Evolutionary conservation across 2,329 filamentous ascomycete species (phyloP), one percentile per base, ranked within the genome.

Genomic region (Botryotinia narcissicola): DNA sequence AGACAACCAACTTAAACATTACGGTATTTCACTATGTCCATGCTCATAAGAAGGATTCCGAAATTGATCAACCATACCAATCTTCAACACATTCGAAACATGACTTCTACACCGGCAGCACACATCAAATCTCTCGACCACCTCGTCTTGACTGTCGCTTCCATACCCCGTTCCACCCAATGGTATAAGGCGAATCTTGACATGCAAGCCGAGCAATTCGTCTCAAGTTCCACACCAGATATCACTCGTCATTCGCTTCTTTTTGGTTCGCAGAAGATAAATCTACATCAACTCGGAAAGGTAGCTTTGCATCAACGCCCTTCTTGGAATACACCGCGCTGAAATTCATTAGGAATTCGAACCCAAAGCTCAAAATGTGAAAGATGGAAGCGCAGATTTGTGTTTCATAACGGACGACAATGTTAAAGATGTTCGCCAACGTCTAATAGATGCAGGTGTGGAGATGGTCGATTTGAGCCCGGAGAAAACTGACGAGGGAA

Each of bases 221-320:
- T 82, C 0, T 84, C 86, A 0, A 77, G 82, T 18, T 75, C 81
- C 9, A 82, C 82, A 22, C 79, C 83, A 2, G 75, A 78, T 63
- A 78, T 78, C 48, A 79, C 78, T 37, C 85, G 88, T 20, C 84
- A 87, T 73, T 87, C 88, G 0, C 83, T 91, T 25, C 81, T 84
- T 7, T 91, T 90, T 76, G 89, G 88, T 48, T 78, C 76, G 1
- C 87, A 89, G 75, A 91, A 91, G 80, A 87, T 91, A 73, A 91
- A 91, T 74, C 83, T 91, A 3, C 89, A 91, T 77, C 83, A 88
- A 75, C 81, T 82, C 18, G 88, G 88, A 10, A 84, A 84, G 22
- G 79, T 80, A 72, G 9, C 25, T 54, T 40, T 22, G 29, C 64
- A 54, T 60, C 44, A 32, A 35, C 14, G n/a, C 18, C 64, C 48